Evolutionary conservation across 1,139 yeast species (phyloP), one percentile per base, ranked within the genome.

Genomic region (Dujonia santamariae): DNA sequence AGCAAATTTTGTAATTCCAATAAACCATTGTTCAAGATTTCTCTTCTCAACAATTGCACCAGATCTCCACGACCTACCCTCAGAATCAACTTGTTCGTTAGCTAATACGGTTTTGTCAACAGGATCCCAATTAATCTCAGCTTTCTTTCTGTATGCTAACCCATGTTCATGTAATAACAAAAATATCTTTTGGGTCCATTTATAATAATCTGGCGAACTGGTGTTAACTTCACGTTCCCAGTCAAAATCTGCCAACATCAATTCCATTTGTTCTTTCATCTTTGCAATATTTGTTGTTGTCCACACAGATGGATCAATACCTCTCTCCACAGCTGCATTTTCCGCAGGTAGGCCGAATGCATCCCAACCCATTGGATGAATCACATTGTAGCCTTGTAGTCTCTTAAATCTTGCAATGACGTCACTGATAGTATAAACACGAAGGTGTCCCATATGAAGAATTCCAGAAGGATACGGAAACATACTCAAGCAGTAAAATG

Each of bases 281-380:
- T 79, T 83, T 2, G 57, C 61, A 17, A 92, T 88, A 53, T 92
- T 92, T 7, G 67, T 50, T 30, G 65, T 67, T 0, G 98, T 92
- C 98, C 98, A 92, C 0, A 61, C 70, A 0, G 78, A 75, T 0
- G 98, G 97, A 43, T 78, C 79, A 12, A 85, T 71, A 1, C 80
- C 80, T 43, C 95, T 64, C 53, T 90, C 96, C 20, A 86, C 80
- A 0, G 98, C 98, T 0, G 98, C 98, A 58, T 92, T 92, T 54
- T 92, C 98, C 0, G 98, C 98, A 0, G 98, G 98, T 26, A 92
- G 67, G 0, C 98, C 98, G 67, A 92, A 92, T 0, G 97, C 96
- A 65, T 92, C 98, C 97, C 97, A 92, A 0, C 98, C 98, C 95
- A 92, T 90, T 0, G 98, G 97, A 54, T 92, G 96, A 4, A 90